phyloP scores from a whole-genome alignment of 768 basidiomycete species.

The Collybia nuda region DNA sequence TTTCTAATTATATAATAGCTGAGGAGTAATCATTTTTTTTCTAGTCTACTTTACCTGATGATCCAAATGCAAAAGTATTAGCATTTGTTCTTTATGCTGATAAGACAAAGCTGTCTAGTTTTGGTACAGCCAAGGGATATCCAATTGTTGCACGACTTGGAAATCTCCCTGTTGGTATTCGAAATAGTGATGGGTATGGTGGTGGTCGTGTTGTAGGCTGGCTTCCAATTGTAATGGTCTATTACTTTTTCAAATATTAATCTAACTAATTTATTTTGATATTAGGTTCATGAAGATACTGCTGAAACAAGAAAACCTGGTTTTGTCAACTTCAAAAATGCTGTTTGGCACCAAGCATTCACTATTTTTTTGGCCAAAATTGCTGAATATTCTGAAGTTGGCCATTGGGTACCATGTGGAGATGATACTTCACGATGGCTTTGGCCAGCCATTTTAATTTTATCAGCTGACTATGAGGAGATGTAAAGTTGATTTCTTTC shows the following conservation, averaged over 20 bases:
- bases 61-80: conserved; percentile 20
- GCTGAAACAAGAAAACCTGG: conserved; percentile 24
- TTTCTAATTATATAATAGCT: conserved; percentile 3
- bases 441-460: conserved; percentile 6
- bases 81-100: conserved; percentile 36
- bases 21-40: conserved; percentile 13
- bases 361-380: conserved; percentile 27
- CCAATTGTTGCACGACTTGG: conserved; percentile 30
- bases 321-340: conserved; percentile 30
- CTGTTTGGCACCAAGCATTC: conserved; percentile 39
- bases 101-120: conserved; percentile 35
- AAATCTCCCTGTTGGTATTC: conserved; percentile 27
- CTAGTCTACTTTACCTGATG: too few relatives aligned
- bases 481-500: conserved; percentile 15
- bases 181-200: conserved; percentile 28
- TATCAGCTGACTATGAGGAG: conserved; percentile 18
- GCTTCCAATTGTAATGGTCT: conserved; percentile 29
- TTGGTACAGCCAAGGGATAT: conserved; percentile 33
- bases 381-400: conserved; percentile 10
- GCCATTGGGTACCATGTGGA: conserved; percentile 18
- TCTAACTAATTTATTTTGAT: not conserved
- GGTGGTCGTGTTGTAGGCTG: conserved; percentile 35
- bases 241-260: not conserved
- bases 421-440: conserved; percentile 13
- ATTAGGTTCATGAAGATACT: conserved; percentile 26